Base-by-base conservation (phyloP, 768 basidiomycete genomes). In the Pseudohyphozyma bogoriensis region DNA sequence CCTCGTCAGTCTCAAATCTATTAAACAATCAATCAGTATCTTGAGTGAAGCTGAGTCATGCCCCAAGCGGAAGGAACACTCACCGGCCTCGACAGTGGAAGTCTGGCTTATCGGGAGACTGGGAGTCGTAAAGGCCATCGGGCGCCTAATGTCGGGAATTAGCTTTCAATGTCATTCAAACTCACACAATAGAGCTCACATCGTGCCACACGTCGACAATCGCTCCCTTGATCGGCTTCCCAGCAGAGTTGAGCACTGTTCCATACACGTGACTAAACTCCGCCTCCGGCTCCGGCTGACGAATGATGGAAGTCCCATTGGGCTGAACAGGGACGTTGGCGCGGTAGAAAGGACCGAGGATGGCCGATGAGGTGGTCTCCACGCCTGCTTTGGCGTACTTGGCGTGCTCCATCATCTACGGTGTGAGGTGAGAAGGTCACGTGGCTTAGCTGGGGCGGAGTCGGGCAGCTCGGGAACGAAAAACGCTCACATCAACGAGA, bases 331-430 rank as follows among this genome's bases (percentile, higher is more conserved):
- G 64, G 0, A 67, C 71, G 18, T 61, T 60, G 4, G 57, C 28
- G 24, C 66, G 57, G 53, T 68, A 72, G 63, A 70, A 70, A 6
- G 71, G 68, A 9, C 69, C 69, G 24, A 70, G 61, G 53, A 72
- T 70, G 22, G 66, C 68, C 12, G 59, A 60, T 18, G 55, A 45
- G 8, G 70, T 68, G 11, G 61, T 44, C 11, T 53, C 53, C 13
- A 44, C 42, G 16, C 40, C 63, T 10, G 40, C 50, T 22, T 57
- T 44, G 15, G 56, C 60, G 49, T 49, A 60, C 16, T 47, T 55
- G 10, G 42, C 55, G 50, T 64, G 57, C 36, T 63, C 59, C 24
- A 63, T 22, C 59, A 49, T 64, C 51, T 37, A n/a, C 28, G 28
- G 49, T 12, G 35, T 13, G 24, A 49, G 8, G n/a, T 33, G 24